phyloP scores from a whole-genome alignment of 306 rosid genomes.

The Casuarina glauca region DNA sequence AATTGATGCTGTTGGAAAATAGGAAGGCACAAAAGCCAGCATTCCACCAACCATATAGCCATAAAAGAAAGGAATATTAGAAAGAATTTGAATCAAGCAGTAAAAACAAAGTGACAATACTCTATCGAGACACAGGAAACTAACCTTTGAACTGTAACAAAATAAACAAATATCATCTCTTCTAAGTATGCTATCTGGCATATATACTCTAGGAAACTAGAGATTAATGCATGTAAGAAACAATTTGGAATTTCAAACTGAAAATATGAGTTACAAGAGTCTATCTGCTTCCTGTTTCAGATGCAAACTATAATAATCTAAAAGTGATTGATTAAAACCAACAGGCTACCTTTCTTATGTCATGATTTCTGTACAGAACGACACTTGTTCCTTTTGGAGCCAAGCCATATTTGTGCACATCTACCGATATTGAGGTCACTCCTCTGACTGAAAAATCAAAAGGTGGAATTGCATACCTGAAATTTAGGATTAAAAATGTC shows the following conservation, averaged over 20 bases:
- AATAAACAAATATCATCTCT: background rate
- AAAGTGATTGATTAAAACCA: constrained; percentile 12
- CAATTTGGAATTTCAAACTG: background rate
- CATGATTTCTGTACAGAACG: constrained; percentile 84
- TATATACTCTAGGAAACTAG: background rate
- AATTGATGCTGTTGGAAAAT: constrained; percentile 81
- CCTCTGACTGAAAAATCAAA: constrained; percentile 89
- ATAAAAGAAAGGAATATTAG: constrained; percentile 41
- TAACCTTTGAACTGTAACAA: background rate
- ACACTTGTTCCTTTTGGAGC: constrained; percentile 97
- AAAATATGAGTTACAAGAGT: background rate
- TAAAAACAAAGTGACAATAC: background rate
- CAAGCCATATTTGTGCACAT: constrained; percentile 96
- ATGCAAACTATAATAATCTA: constrained; percentile 11
- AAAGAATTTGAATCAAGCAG: constrained; percentile 26
- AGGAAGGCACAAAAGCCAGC: constrained; percentile 47
- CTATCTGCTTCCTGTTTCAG: background rate
- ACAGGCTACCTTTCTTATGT: constrained; percentile 78
- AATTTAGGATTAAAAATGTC: constrained; percentile 10
- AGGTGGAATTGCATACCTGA: constrained; percentile 83
- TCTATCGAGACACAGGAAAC: background rate
- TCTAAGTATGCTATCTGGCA: background rate
- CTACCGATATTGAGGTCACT: constrained; percentile 90
- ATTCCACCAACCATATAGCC: constrained; percentile 39
- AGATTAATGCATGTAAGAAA: background rate